Base-by-base conservation (phyloP, 129 eudicot species). In the Mikania micrantha region DNA sequence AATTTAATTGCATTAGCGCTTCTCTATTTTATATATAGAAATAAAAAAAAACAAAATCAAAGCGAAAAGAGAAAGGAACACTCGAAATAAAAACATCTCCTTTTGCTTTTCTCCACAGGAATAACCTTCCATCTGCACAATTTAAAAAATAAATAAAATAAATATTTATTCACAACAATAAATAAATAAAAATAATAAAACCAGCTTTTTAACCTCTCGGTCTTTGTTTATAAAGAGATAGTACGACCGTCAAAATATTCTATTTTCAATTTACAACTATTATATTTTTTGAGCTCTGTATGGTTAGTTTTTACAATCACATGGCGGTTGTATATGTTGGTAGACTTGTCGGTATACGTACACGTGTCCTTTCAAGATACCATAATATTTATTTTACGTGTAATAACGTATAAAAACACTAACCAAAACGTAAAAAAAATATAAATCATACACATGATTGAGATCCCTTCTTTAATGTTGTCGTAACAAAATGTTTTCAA, bases 21-120 rank as follows among this genome's bases (percentile, higher is more conserved):
- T 53, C 32, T 56, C 27, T 27, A 27, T 25, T 56, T 10, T 28
- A 56, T 56, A 56, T 28, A 56, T 29, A 27, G 2, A 11, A 15
- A 56, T 12, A 56, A 27, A 56, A 9, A 27, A 56, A 27, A n/a
- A n/a, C n/a, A n/a, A n/a, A n/a, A n/a, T n/a, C 32, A 27, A 56
- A 27, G 62, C 62, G 28, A 56, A 56, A 56, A n/a, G 62, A 56
- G 35, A 56, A 56, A 56, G 62, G 20, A 56, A 25, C 28, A 27
- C 34, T 27, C 5, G 7, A 0, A 53, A 10, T 22, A 53, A 53
- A 53, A 53, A 53, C 20, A 28, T 27, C 35, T 27, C 36, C 21
- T 56, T 56, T 27, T 15, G 4, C 38, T 56, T 56, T 27, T 56
- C 38, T 27, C 38, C 62, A 25, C 38, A 56, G 11, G 19, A 25